phyloP scores from a whole-genome alignment of 768 basidiomycete genomes.

The Trametes gibbosa region DNA sequence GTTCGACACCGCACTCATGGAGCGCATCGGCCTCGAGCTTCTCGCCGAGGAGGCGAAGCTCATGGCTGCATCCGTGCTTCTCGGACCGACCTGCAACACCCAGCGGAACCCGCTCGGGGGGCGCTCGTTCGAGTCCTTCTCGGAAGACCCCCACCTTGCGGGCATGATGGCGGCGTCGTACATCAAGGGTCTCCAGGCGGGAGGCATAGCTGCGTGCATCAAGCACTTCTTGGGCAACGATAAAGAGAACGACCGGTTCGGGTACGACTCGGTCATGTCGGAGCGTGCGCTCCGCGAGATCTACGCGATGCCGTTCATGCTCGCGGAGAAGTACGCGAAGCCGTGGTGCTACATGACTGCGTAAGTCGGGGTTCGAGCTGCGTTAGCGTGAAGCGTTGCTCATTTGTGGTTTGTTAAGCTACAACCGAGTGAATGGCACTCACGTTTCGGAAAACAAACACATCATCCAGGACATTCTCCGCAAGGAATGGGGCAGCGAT shows the following conservation, averaged over 20 bases:
- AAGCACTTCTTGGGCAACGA: slow-evolving; percentile 86
- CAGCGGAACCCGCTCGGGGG: slow-evolving; percentile 65
- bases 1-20: slow-evolving; percentile 64
- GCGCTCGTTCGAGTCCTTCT: slow-evolving; percentile 68
- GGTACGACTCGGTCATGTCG: slow-evolving; percentile 50
- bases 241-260: slow-evolving; percentile 76
- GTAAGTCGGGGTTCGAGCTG: slow-evolving; percentile 35
- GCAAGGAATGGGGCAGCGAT: slow-evolving; percentile 74
- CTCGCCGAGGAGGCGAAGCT: slow-evolving; percentile 73
- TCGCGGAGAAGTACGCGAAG: slow-evolving; percentile 47
- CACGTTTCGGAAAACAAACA: slow-evolving; percentile 65
- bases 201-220: slow-evolving; percentile 74
- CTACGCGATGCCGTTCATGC: slow-evolving; percentile 62
- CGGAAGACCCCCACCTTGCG: slow-evolving; percentile 72
- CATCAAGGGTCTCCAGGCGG: slow-evolving; percentile 71
- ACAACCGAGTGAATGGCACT: slow-evolving; percentile 72
- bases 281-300: slow-evolving; percentile 56
- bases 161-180: slow-evolving; percentile 71
- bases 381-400: not conserved
- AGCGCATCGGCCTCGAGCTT: slow-evolving; percentile 58
- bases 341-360: slow-evolving; percentile 63
- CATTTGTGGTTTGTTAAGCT: slow-evolving; percentile 36
- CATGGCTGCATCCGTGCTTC: slow-evolving; percentile 57
- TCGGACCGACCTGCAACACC: slow-evolving; percentile 77
- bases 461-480: slow-evolving; percentile 58